A percentile compares a stretch with the other conserved stretches of the same genome.
Evolutionary conservation across 352 stramenopile genomes (phyloP).

Genomic region (Peronospora belbahrii): DNA sequence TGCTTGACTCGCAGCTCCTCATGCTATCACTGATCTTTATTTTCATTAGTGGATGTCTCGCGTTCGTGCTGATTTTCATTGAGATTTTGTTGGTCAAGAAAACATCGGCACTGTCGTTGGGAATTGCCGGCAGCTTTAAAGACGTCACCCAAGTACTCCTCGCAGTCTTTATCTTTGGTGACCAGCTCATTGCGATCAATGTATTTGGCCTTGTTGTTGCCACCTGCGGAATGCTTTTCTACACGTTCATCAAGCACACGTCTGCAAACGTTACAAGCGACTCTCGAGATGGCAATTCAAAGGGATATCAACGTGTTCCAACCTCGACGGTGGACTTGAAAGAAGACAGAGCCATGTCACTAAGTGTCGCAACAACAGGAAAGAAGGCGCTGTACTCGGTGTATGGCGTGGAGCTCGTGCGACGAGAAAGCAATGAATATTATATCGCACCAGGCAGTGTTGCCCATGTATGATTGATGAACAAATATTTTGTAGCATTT

Average conservation of each 20-base stretch:
- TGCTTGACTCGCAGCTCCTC: slow-evolving; percentile 40
- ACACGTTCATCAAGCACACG: slow-evolving; percentile 66
- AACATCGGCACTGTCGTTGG: slow-evolving; percentile 72
- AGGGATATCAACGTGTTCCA: slow-evolving; percentile 33
- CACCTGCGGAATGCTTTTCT: slow-evolving; percentile 66
- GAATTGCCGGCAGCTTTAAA: slow-evolving; percentile 74
- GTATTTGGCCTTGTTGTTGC: slow-evolving; percentile 58
- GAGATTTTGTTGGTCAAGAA: slow-evolving; percentile 78
- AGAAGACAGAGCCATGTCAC: slow-evolving; percentile 19
- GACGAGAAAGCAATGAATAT: slow-evolving; percentile 60
- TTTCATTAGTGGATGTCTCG: slow-evolving; percentile 55
- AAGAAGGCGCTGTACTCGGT: slow-evolving; percentile 18
- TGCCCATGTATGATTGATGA: slow-evolving; percentile 32
- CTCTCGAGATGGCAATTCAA: slow-evolving; percentile 4
- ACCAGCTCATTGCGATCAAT: slow-evolving; percentile 57
- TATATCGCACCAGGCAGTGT: slow-evolving; percentile 14
- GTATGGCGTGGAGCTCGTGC: slow-evolving; percentile 33
- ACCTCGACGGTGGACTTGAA: slow-evolving; percentile 26
- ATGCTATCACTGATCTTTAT: slow-evolving; percentile 52
- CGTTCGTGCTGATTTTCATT: slow-evolving; percentile 75
- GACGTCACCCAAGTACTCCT: slow-evolving; percentile 76
- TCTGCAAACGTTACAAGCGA: slow-evolving; percentile 20
- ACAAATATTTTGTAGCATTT: no score
- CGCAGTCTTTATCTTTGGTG: slow-evolving; percentile 68
- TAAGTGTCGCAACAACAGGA: slow-evolving; percentile 14